Base-by-base conservation (phyloP, 805 yeast species). In the Cyberlindnera maclurae region DNA sequence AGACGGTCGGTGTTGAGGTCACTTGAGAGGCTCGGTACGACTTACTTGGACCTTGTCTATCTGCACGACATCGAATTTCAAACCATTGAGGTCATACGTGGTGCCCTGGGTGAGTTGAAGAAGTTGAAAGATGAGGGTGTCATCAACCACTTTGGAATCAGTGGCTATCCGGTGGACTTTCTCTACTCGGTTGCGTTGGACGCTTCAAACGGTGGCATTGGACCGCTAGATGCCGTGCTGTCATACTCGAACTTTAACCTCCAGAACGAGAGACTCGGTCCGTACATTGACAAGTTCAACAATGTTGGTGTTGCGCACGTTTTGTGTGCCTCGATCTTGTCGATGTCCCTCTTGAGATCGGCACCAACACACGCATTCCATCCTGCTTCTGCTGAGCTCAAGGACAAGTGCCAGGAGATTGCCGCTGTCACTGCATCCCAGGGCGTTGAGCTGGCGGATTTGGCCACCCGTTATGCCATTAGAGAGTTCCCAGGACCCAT, bases 11-110 rank as follows among this genome's bases (percentile, higher is more conserved):
- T 89, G 3, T 40, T 52, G 27, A 67, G 96, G 47, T 82, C 95
- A 5, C 63, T 84, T 38, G 56, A 73, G 33, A 64, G 96, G 40
- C 68, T 89, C 37, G 55, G 71, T 30, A 83, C 95, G 0, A 43
- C 49, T 3, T 86, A 87, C 56, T 57, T 90, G 45, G 97, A 89
- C 58, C 62, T 84, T 42, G 89, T 90, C 5, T 85, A 84, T 57
- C 65, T 88, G 49, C 97, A 90, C 60, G 97, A 89, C 55, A 75
- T 88, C 34, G 97, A 89, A 57, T 90, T 89, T 59, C 82, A 78
- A 7, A 57, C 70, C 1, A 71, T 71, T 26, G 65, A 57, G 1
- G 72, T 73, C 16, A 73, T 79, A 4, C 51, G 74, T 12, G 80
- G 58, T 18, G 96, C 95, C 0, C 63, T 90, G 37, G 62, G 57